phyloP scores from a whole-genome alignment of 495 filamentous ascomycete genomes.

The Aspergillus cavernicola region DNA sequence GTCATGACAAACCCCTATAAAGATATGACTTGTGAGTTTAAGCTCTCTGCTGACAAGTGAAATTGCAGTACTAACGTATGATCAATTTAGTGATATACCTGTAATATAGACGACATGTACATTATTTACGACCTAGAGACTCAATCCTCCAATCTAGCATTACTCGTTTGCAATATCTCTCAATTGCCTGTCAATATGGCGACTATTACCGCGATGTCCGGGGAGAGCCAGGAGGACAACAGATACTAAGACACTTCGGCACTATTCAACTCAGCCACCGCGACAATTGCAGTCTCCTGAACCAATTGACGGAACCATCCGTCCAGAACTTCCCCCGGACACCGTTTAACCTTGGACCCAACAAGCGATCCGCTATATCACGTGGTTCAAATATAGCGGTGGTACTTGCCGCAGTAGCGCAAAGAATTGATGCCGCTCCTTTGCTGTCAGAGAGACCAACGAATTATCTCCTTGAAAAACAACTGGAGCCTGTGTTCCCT shows the following conservation, averaged over 20 bases:
- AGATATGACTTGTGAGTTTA: conserved; percentile 7
- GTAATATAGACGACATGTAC: conserved; percentile 21
- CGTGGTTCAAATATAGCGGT: background rate
- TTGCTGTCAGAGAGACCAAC: background rate
- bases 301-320: too few relatives aligned
- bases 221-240: too few relatives aligned
- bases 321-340: too few relatives aligned
- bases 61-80: background rate
- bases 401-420: background rate
- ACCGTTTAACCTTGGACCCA: too few relatives aligned
- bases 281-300: too few relatives aligned
- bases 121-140: conserved; percentile 13
- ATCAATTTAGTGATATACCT: background rate
- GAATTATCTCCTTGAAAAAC: background rate
- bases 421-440: background rate
- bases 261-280: too few relatives aligned
- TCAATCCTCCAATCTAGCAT: background rate
- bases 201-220: background rate
- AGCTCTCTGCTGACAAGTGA: background rate
- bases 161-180: background rate
- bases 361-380: background rate
- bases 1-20: conserved; percentile 8
- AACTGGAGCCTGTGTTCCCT: background rate
- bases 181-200: background rate
- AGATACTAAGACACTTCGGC: too few relatives aligned